Base-by-base conservation (phyloP, 805 yeast species). In the Torulaspora franciscae region DNA sequence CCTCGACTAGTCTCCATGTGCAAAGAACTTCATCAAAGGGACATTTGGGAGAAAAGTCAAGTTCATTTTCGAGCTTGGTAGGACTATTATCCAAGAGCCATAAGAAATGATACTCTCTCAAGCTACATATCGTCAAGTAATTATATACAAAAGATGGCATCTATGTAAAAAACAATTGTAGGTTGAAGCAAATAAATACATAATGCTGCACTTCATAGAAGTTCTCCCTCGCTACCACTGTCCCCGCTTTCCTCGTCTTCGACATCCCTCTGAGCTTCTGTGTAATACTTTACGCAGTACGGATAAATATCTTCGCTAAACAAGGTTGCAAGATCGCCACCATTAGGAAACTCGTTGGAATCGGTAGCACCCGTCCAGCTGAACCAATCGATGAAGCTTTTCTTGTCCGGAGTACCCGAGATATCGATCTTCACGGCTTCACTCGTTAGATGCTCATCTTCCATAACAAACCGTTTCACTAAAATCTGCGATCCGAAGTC, bases 341-440 rank as follows among this genome's bases (percentile, higher is more conserved):
- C 96, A 45, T 76, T 74, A 49, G 89, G 75, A 59, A 80, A 86
- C 60, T 81, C 93, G 65, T 80, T 85, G 1, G 87, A 85, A 1
- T 87, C 83, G 51, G 81, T 82, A 28, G 67, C 62, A 0, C 95
- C 95, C 0, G 93, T 83, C 90, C 95, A 89, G 38, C 71, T 70
- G 60, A 89, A 90, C 82, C 90, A 90, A 5, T 88, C 83, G 64
- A 91, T 90, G 57, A 91, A 83, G 10, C 91, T 80, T 58, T 82
- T 81, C 88, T 83, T 83, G 4, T 90, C 90, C 14, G 71, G 69
- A 34, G 79, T 81, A 15, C 73, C 77, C 15, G 63, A 50, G 25
- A 37, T n/a, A n/a, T 70, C 54, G 32, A 71, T 68, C 33, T 69
- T 65, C 2, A 72, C 85, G 0, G 77, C 67, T 36, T 72, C 70